These are phyloP conservation scores for Russula emetica DNA, from an alignment of 768 basidiomycete genomes.

Conservation along the genomic window DNA sequence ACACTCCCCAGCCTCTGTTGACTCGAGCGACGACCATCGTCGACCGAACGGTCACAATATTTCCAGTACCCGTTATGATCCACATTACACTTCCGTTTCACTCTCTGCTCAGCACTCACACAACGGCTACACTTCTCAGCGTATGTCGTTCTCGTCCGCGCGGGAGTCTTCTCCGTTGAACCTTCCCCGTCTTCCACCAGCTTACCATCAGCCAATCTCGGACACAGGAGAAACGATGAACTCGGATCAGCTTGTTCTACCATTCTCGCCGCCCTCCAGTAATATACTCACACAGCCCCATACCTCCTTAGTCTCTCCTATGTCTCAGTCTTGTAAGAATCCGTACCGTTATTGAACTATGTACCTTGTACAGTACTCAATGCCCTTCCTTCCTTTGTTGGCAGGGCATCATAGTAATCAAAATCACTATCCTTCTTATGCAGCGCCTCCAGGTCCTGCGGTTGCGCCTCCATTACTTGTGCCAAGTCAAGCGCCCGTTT, in stretches of 20 bases:
- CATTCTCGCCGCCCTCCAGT: conserved; percentile 33
- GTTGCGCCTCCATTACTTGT: neutral
- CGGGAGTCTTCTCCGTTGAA: conserved; percentile 27
- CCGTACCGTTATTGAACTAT: conserved; percentile 65
- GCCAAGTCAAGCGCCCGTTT: neutral
- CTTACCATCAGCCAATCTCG: conserved; percentile 23
- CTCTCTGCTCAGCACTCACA: conserved; percentile 28
- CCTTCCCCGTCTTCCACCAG: conserved; percentile 27
- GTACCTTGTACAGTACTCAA: conserved; percentile 68
- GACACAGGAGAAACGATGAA: conserved; percentile 23
- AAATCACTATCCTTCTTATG: conserved; percentile 29
- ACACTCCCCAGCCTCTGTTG: conserved; percentile 46
- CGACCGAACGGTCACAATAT: conserved; percentile 33
- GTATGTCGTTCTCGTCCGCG: conserved; percentile 27
- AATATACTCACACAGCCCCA: conserved; percentile 38
- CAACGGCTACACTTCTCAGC: conserved; percentile 20
- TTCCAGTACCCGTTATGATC: conserved; percentile 35
- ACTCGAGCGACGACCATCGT: conserved; percentile 41
- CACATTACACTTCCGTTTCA: conserved; percentile 30
- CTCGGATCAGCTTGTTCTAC: conserved; percentile 27
- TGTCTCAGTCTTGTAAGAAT: conserved; percentile 57
- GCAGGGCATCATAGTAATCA: conserved; percentile 40
- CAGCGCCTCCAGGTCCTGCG: conserved; percentile 16
- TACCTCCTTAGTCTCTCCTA: conserved; percentile 49
- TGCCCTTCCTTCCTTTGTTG: conserved; percentile 45